Evolutionary conservation across 257 asterid species (phyloP), one percentile per base, ranked within the genome.

Genomic region (Penstemon eatonii): DNA sequence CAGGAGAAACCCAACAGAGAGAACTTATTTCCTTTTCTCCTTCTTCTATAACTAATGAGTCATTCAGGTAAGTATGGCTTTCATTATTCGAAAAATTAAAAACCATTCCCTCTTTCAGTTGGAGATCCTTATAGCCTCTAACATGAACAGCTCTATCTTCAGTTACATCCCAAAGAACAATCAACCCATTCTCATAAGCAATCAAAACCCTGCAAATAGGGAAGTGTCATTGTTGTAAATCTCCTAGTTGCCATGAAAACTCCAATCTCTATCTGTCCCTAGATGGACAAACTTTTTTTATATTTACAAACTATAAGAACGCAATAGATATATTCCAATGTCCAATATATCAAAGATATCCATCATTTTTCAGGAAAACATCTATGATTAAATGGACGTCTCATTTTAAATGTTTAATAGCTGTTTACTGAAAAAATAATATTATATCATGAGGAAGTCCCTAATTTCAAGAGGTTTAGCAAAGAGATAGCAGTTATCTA

Each of bases 1-100:
- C 97, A 61, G 85, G 69, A 45, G 99, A 87, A 53, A 77, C 93
- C 97, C 99, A 94, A 86, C 99, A 94, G 59, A 94, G 86, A 79
- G 97, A 85, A 78, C 95, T 84, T 82, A 94, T 91, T 79, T 91
- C 99, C 75, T 94, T 94, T 43, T 86, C 96, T 64, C 60, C 76
- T 73, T 82, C 89, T 70, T 86, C 93, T 49, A 74, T 72, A 40
- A 87, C 93, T 61, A 75, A 71, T 68, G 85, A 74, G 73, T 75
- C 77, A 68, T 67, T 69, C 60, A 41, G 68, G 68, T 57, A 70
- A 19, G 73, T 74, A 64, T 67, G 79, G 79, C 74, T 83, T 61
- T 76, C 78, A 68, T 77, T 77, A 78, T 73, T 80, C 56, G 87
- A 73, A 71, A 89, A 79, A 60, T 75, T 70, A 65, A 79, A 76